Base-by-base conservation (phyloP, 2,329 filamentous ascomycete genomes). In the Sclerotinia glacialis region DNA sequence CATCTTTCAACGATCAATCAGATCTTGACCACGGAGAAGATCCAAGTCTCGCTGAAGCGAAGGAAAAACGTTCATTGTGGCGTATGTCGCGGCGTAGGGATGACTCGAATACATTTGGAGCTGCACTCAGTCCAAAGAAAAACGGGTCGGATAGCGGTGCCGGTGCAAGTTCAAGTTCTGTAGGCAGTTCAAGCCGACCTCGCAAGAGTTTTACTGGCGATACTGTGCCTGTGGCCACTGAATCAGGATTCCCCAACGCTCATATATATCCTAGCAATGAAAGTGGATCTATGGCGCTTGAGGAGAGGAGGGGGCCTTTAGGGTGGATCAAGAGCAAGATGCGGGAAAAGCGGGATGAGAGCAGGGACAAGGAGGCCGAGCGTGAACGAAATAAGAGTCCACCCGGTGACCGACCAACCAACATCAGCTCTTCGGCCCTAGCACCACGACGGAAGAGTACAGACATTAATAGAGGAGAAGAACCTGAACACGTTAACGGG, bases 21-120 rank as follows among this genome's bases (percentile, higher is more conserved):
- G 93, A 97, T 74, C 76, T 88, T 40, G 93, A 96, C 69, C 87
- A 90, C 68, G 77, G 83, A 12, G 91, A 93, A 37, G 90, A 92
- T 42, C 72, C 78, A 0, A 69, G 71, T 44, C 73, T 77, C 26
- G 81, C 86, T 18, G 87, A 90, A 64, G 50, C 65, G 63, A 87
- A 90, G 64, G 90, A 88, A 77, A 90, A 89, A 74, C 86, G 84
- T 67, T 86, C 89, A 37, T 86, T 85, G 80, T 92, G 92, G 80
- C 82, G 93, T 63, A 89, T 92, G 23, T 88, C 88, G 26, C 83
- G 83, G 65, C 87, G 84, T 68, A 85, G 88, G 44, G 87, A 88
- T 44, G 77, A 82, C 54, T 78, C 82, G 14, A 76, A 81, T 31
- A 73, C 80, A 71, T 55, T 78, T 72, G 73, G 79, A 67, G 71